Conservation (phyloP, 352 stramenopile genomes). For the Thraustochytrium sp. region DNA sequence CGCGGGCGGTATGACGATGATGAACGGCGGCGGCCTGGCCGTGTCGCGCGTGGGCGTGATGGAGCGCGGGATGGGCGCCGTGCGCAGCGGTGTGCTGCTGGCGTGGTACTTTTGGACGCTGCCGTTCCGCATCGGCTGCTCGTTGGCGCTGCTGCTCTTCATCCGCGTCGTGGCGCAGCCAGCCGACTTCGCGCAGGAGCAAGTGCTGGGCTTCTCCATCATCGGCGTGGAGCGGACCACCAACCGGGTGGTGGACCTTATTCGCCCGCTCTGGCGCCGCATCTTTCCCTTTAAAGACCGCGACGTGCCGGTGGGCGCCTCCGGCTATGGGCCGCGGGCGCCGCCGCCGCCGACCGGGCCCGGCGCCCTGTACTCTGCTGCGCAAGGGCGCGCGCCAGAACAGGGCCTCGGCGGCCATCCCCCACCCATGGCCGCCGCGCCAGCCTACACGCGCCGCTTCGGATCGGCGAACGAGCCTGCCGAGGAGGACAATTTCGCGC, state of each 20-base stretch:
- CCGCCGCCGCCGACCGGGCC: not conserved
- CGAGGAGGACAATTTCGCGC: too few species aligned
- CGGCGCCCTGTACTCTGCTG: not conserved
- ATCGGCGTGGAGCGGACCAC: not conserved
- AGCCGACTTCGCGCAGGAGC: slow-evolving; percentile 3
- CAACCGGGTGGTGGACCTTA: not conserved
- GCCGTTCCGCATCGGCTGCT: slow-evolving; percentile 20
- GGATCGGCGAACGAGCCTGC: too few species aligned
- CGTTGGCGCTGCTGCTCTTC: not conserved
- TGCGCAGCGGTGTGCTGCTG: not conserved
- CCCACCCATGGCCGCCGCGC: too few species aligned
- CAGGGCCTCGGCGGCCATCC: too few species aligned
- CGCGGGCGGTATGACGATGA: too few species aligned
- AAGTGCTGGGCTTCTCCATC: not conserved
- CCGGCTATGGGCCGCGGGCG: not conserved
- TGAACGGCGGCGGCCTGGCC: too few species aligned
- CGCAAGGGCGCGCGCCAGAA: too few species aligned
- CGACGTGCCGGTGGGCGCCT: not conserved
- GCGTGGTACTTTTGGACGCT: slow-evolving; percentile 38
- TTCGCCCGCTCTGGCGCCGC: not conserved
- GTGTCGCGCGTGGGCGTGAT: too few species aligned
- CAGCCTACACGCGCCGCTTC: too few species aligned
- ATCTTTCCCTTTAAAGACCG: slow-evolving; percentile 30
- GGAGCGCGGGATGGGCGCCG: not conserved
- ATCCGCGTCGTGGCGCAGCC: slow-evolving; percentile 14